Conservation (phyloP, 352 stramenopile genomes). For the Globisporangium canariense region DNA sequence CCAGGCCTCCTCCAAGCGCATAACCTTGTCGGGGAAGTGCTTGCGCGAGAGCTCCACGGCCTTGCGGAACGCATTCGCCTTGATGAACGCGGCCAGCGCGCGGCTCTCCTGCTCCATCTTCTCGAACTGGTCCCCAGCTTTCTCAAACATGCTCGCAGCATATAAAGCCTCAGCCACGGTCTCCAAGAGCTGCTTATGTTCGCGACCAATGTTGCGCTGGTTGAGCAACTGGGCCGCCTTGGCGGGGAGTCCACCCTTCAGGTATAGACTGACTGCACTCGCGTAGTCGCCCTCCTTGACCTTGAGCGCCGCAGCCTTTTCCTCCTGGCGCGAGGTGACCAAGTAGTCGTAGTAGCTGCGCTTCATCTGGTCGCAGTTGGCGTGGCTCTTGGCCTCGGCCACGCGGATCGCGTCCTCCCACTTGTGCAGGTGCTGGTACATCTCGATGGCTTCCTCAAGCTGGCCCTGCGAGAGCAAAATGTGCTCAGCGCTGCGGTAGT, state of each 20-base stretch:
- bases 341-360: conserved; percentile 92
- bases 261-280: conserved; percentile 89
- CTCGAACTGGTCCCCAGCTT: conserved; percentile 93
- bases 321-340: conserved; percentile 89
- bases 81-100: conserved; percentile 90
- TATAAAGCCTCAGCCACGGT: conserved; percentile 89
- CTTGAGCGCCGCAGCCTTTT: conserved; percentile 89
- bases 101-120: conserved; percentile 90
- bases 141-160: conserved; percentile 89
- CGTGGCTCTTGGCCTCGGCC: conserved; percentile 81
- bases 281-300: conserved; percentile 90
- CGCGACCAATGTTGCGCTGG: conserved; percentile 81
- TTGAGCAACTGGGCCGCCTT: conserved; percentile 88
- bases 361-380: conserved; percentile 85
- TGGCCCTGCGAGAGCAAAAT: conserved; percentile 89
- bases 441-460: conserved; percentile 92
- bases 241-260: conserved; percentile 90
- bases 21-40: conserved; percentile 89
- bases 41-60: conserved; percentile 91
- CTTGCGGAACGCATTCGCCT: conserved; percentile 90
- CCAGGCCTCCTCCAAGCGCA: conserved; percentile 91
- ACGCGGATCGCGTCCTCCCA: conserved; percentile 94
- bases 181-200: conserved; percentile 88
- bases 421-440: conserved; percentile 94
- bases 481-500: conserved; percentile 89